These are phyloP conservation scores for Phialophora expanda DNA, from an alignment of 2,329 filamentous ascomycete species.

Conservation along the genomic window DNA sequence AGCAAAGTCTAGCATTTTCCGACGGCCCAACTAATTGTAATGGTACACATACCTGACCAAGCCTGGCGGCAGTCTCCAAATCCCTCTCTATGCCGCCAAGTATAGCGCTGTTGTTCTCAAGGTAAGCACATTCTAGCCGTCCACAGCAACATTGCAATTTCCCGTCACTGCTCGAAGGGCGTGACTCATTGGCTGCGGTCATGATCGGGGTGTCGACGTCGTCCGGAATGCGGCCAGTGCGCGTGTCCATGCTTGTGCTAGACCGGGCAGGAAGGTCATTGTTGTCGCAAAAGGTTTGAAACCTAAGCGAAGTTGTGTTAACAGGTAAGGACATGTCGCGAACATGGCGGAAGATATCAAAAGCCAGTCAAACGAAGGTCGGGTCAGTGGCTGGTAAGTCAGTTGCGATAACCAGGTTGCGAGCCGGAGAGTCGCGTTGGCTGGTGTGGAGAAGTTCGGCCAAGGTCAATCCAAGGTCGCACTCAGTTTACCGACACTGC, in stretches of 20 bases:
- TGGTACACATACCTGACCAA: slow-evolving; percentile 80
- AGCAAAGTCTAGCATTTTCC: slow-evolving; percentile 25
- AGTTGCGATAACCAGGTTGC: slow-evolving; percentile 14
- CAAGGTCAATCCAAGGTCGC: slow-evolving; percentile 2
- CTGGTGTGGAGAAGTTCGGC: slow-evolving; percentile 20
- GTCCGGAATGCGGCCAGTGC: slow-evolving; percentile 36
- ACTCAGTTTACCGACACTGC: slow-evolving; percentile 11
- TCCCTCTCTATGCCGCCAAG: slow-evolving; percentile 85
- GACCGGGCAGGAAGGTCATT: slow-evolving; percentile 31
- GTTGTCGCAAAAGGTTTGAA: slow-evolving; percentile 36
- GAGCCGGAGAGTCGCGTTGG: slow-evolving; percentile 16
- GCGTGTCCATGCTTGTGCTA: slow-evolving; percentile 28
- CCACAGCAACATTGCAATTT: slow-evolving; percentile 78
- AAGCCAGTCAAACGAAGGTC: background rate
- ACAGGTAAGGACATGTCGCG: slow-evolving; percentile 28
- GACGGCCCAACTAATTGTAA: slow-evolving; percentile 9
- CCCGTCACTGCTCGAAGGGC: slow-evolving; percentile 14
- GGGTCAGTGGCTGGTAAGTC: slow-evolving; percentile 3
- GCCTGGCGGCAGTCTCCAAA: slow-evolving; percentile 80
- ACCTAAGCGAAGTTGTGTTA: slow-evolving; percentile 34
- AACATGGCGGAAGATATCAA: slow-evolving; percentile 35
- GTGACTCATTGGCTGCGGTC: slow-evolving; percentile 30
- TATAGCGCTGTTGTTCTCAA: slow-evolving; percentile 78
- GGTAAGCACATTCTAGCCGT: slow-evolving; percentile 74
- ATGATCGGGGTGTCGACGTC: slow-evolving; percentile 33